Base-by-base conservation (phyloP, 1,284 basidiomycete genomes). In the Ganoderma lucidum region DNA sequence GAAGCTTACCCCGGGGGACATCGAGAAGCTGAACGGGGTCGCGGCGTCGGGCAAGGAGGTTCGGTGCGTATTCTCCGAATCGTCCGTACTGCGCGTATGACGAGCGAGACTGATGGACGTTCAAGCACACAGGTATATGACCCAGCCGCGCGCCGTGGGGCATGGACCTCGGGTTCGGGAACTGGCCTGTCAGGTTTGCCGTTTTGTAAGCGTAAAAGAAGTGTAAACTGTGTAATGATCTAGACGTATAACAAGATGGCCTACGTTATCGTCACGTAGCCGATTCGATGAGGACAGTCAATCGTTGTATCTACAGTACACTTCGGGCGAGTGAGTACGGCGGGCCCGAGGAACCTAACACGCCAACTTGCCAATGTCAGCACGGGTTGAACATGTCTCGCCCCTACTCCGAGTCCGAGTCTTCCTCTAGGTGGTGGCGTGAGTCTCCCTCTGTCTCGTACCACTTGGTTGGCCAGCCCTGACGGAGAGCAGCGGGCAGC, bases 31-130 rank as follows among this genome's bases (percentile, higher is more conserved):
- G 44, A 91, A 94, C 77, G 84, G 82, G 14, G 84, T 94, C 61
- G 92, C 91, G 1, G 87, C 86, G n/a, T 77, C 79, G 53, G 93
- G 92, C 60, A 94, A 94, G 81, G 91, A 93, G 81, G 86, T 86
- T 76, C 84, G 90, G 82, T 84, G 78, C 63, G 82, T 75, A 61
- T 28, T 0, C 23, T 30, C 15, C 1, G 23, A 23, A 14, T 30
- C 28, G 9, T 55, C 4, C 14, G 14, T 32, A 10, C 30, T 32
- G 12, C 14, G 6, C 0, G 2, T 6, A 32, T 9, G 14, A 30
- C 9, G 17, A 35, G 44, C 23, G 8, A 69, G 17, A 14, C 62
- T 68, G 17, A 69, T n/a, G 41, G 37, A 56, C 14, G 23, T 60
- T 17, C 23, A 23, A 23, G 39, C 0, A 55, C 58, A 3, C 41